Conservation (phyloP, 164 flowering plant genomes). For the Paratinospora sagittata region DNA sequence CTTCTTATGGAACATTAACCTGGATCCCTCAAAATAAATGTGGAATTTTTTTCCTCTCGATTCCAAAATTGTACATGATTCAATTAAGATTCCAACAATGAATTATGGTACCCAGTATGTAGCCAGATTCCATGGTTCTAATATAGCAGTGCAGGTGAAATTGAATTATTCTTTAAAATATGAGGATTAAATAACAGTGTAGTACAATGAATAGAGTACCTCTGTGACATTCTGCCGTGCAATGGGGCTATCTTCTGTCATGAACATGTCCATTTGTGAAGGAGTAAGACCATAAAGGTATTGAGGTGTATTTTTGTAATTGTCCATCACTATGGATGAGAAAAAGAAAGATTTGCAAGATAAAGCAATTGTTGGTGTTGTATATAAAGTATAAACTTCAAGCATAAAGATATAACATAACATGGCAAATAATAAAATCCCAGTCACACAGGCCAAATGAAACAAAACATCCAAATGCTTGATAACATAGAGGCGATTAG, state of each 20-base stretch:
- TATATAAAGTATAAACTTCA: not conserved
- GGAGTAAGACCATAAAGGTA: conserved; percentile 71
- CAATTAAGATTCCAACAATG: no score
- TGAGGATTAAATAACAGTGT: not conserved
- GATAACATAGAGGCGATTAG: no score
- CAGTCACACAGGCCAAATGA: no score
- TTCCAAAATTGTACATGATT: no score
- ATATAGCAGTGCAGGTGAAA: not conserved
- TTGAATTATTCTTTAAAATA: not conserved
- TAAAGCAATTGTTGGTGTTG: not conserved
- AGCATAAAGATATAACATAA: not conserved
- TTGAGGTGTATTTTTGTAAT: conserved; percentile 69
- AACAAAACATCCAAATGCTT: no score
- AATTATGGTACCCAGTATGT: no score
- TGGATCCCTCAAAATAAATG: no score
- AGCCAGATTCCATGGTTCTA: no score
- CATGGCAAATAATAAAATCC: not conserved
- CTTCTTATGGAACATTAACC: no score
- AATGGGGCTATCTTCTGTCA: conserved; percentile 77
- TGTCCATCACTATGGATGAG: conserved; percentile 63
- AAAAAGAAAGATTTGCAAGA: not conserved
- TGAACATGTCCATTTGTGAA: conserved; percentile 90
- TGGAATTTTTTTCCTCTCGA: no score
- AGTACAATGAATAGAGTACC: conserved; percentile 31
- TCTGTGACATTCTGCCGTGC: conserved; percentile 60